Conservation (phyloP, 345 rosid genomes). For the Eucalyptus sp. region DNA sequence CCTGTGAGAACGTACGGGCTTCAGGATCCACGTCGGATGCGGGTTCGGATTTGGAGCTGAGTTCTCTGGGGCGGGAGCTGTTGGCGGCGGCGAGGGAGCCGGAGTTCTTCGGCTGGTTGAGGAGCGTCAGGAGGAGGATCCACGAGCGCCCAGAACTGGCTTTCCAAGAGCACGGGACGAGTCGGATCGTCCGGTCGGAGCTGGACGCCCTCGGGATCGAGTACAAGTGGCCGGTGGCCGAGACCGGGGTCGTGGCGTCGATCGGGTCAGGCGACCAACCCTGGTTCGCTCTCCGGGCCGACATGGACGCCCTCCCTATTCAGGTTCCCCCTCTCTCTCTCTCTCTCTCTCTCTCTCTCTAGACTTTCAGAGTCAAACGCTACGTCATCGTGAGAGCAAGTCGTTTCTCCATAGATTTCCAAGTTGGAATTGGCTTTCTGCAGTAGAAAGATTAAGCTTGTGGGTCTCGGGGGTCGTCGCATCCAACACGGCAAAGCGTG, state of each 20-base stretch:
- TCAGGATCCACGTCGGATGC: not conserved
- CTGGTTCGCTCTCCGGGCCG: slow-evolving; percentile 45
- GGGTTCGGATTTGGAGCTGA: not conserved
- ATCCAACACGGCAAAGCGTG: not conserved
- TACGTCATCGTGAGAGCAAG: not conserved
- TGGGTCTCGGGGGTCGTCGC: not conserved
- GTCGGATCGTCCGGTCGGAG: slow-evolving; percentile 21
- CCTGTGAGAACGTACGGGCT: not conserved
- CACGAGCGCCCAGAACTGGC: slow-evolving; percentile 43
- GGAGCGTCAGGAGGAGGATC: slow-evolving; percentile 18
- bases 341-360: no score
- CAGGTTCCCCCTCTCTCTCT: slow-evolving; percentile 11
- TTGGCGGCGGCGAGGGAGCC: slow-evolving; percentile 18
- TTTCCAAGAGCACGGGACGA: slow-evolving; percentile 30
- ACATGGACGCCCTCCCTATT: slow-evolving; percentile 49
- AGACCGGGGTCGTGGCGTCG: slow-evolving; percentile 37
- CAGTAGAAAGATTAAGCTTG: not conserved
- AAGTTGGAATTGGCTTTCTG: not conserved
- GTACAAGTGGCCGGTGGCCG: slow-evolving; percentile 37
- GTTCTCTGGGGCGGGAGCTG: slow-evolving; percentile 6
- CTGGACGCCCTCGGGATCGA: slow-evolving; percentile 24
- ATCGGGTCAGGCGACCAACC: slow-evolving; percentile 30
- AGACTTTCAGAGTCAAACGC: no score
- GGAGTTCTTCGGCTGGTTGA: slow-evolving; percentile 32
- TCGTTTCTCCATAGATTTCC: not conserved